Base-by-base conservation (phyloP, 2,329 filamentous ascomycete genomes). In the Trichoderma cornu-damae region DNA sequence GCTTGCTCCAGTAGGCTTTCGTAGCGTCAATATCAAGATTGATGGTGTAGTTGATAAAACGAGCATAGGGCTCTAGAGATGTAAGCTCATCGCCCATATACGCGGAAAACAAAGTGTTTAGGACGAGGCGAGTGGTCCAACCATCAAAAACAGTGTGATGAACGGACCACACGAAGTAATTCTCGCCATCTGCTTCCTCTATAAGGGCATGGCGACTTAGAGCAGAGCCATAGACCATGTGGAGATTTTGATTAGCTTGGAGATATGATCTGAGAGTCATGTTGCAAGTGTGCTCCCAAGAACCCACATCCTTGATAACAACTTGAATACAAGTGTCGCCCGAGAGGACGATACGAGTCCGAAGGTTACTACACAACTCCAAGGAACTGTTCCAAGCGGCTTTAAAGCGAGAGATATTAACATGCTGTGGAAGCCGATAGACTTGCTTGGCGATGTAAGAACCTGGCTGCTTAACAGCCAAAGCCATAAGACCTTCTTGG, bases 401-500 rank as follows among this genome's bases (percentile, higher is more conserved):
- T 22, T 48, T 60, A 8, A 66, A 66, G 9, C 55, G 54, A 1
- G 18, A 26, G 14, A 61, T 4, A 2, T 66, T 53, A 11, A 59
- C 18, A 4, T 37, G 11, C 0, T 20, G 18, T 1, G 60, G 40
- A 2, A 66, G 35, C 4, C 46, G 47, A 42, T 61, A 60, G 6
- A 61, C 49, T 22, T 57, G 53, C 12, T 63, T 59, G 5, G 59
- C 59, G 1, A 61, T 57, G 35, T 66, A 66, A 26, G 61, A 62
- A 3, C 65, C 64, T 0, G 64, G 59, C 2, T 63, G 60, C n/a
- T 65, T 66, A 3, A 64, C 58, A 4, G 62, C 48, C 22, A 66
- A 51, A 2, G 62, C 64, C 48, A 76, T 65, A 1, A 76, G 65
- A 3, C 70, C 72, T 60, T 72, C 71, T 52, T 76, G 73, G 2